Conservation (phyloP, 129 eudicot genomes). For the Lactuca sativa region DNA sequence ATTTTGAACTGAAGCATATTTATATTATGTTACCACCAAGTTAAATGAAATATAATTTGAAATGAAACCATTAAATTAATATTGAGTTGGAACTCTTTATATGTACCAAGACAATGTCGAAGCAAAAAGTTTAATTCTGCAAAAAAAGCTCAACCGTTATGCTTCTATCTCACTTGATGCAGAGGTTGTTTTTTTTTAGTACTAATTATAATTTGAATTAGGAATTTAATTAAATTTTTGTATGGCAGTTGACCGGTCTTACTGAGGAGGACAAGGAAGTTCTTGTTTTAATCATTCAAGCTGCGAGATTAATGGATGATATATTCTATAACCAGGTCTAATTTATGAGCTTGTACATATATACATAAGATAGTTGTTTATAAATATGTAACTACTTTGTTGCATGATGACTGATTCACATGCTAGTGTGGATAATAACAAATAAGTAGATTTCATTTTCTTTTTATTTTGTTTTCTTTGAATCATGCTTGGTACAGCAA, state of each 20-base stretch:
- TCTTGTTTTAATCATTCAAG: conserved; percentile 58
- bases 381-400: neutral
- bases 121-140: conserved; percentile 51
- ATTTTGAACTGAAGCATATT: too few species aligned
- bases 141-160: conserved; percentile 72
- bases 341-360: neutral
- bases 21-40: too few species aligned
- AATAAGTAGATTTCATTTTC: neutral
- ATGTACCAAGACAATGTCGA: conserved; percentile 70
- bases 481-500: conserved; percentile 85
- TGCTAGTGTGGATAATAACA: too few species aligned
- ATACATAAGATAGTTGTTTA: too few species aligned
- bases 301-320: conserved; percentile 78
- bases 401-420: neutral
- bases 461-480: neutral
- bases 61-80: too few species aligned
- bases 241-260: conserved; percentile 65
- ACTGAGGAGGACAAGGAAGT: conserved; percentile 74
- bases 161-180: conserved; percentile 72
- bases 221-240: conserved; percentile 12
- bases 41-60: too few species aligned
- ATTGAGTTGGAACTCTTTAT: neutral
- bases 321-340: conserved; percentile 72
- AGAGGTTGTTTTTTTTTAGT: conserved; percentile 45
- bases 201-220: neutral